Evolutionary conservation across 306 rosid species (phyloP).

Genomic region (Malus fusca): DNA sequence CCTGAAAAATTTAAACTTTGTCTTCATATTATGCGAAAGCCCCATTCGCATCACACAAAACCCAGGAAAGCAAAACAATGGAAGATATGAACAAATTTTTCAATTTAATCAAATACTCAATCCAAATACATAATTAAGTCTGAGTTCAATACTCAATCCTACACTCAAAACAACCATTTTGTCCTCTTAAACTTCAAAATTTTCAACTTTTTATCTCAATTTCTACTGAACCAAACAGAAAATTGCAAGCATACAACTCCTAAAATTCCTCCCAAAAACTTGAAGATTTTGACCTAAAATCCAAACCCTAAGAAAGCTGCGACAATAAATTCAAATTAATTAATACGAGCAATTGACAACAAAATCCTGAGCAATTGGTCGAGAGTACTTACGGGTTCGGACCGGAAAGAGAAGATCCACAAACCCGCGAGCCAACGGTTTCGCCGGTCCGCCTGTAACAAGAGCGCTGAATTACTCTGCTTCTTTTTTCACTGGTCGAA

Average conservation of each 20-base stretch:
- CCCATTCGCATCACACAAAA: not conserved
- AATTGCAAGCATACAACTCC: not conserved
- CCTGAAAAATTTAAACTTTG: not conserved
- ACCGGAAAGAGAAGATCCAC: not conserved
- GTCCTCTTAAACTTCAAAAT: not conserved
- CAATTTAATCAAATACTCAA: no score
- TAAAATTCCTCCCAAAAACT: not conserved
- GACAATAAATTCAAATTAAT: not conserved
- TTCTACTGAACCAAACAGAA: not conserved
- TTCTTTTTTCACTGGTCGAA: not conserved
- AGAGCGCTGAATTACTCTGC: not conserved
- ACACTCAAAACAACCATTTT: not conserved
- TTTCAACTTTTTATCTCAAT: not conserved
- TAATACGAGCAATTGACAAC: no score
- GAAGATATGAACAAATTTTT: no score
- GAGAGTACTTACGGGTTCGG: constrained; percentile 1
- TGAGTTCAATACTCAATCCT: no score
- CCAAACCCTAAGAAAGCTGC: not conserved
- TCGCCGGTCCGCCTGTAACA: constrained; percentile 1
- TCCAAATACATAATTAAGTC: no score
- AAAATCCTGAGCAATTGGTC: not conserved
- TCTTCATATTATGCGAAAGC: not conserved
- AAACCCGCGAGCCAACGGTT: not conserved
- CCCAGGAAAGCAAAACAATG: not conserved
- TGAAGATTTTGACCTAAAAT: not conserved